Evolutionary conservation across 768 basidiomycete species (phyloP).

Genomic region (Lactarius vividus): DNA sequence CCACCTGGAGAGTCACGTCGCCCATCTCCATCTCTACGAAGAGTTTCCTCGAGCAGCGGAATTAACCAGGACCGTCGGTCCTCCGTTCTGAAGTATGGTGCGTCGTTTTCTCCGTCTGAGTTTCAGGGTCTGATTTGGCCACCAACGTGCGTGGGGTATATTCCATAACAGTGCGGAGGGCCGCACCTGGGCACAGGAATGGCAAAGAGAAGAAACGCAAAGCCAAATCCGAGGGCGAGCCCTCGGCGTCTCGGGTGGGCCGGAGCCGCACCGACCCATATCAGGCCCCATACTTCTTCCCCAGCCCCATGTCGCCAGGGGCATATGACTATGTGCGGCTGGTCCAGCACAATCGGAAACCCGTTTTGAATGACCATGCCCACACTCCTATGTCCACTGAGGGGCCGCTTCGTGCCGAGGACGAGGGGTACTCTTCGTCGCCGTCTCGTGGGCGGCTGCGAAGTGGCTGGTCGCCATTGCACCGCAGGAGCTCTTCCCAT

Average conservation of each 20-base stretch:
- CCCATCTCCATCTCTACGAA: neutral
- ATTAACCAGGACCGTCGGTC: neutral
- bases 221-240: neutral
- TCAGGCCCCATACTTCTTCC: slow-evolving; percentile 61
- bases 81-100: slow-evolving; percentile 1
- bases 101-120: neutral
- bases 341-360: slow-evolving; percentile 13
- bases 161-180: neutral
- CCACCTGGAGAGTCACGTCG: neutral
- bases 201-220: neutral
- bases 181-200: neutral
- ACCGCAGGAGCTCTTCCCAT: slow-evolving; percentile 1
- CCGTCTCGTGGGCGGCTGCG: neutral
- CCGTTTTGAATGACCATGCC: neutral
- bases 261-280: slow-evolving; percentile 54
- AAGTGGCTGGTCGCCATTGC: neutral
- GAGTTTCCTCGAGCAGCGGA: neutral
- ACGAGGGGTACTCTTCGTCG: neutral
- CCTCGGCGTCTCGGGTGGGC: slow-evolving; percentile 1
- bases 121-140: neutral
- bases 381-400: neutral
- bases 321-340: slow-evolving; percentile 35
- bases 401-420: neutral
- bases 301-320: slow-evolving; percentile 44
- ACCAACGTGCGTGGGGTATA: too few species aligned